A percentile compares a stretch with the other conserved stretches of the same genome.
phyloP scores from a whole-genome alignment of 371 early-diverging fungal species.

The Mucor racemosus region DNA sequence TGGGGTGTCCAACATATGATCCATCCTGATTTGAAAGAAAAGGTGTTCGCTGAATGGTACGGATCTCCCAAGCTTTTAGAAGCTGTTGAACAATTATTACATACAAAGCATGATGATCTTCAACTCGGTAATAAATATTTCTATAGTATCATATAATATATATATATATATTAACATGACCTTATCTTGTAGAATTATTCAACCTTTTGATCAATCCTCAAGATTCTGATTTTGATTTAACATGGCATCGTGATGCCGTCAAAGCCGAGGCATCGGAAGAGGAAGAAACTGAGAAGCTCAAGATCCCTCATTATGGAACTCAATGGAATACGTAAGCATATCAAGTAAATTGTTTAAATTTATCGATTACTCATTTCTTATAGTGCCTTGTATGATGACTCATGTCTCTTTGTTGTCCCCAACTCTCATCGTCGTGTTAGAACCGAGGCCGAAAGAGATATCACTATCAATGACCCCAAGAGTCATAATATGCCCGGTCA shows the following conservation, averaged over 20 bases:
- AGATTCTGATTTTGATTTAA: conserved; percentile 56
- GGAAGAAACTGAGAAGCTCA: conserved; percentile 47
- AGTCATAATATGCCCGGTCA: conserved; percentile 55
- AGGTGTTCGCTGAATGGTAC: conserved; percentile 58
- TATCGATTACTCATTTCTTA: not conserved
- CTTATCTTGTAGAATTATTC: conserved; percentile 46
- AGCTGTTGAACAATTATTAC: conserved; percentile 50
- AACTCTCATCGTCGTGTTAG: conserved; percentile 54
- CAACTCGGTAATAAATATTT: conserved; percentile 44
- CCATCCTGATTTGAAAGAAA: conserved; percentile 55
- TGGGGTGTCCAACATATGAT: conserved; percentile 62
- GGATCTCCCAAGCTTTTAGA: conserved; percentile 43
- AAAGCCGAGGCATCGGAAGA: conserved; percentile 48
- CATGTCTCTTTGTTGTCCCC: conserved; percentile 57
- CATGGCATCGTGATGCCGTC: conserved; percentile 62
- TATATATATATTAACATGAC: not conserved
- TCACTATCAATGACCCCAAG: conserved; percentile 56
- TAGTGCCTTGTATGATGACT: conserved; percentile 58
- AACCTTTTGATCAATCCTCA: conserved; percentile 59
- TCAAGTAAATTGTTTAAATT: not conserved
- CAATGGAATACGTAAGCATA: conserved; percentile 58
- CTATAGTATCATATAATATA: not conserved
- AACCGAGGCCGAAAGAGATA: conserved; percentile 49
- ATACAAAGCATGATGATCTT: conserved; percentile 41
- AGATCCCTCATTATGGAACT: conserved; percentile 59